Conservation (phyloP, 768 basidiomycete genomes). For the Serendipita vermifera region DNA sequence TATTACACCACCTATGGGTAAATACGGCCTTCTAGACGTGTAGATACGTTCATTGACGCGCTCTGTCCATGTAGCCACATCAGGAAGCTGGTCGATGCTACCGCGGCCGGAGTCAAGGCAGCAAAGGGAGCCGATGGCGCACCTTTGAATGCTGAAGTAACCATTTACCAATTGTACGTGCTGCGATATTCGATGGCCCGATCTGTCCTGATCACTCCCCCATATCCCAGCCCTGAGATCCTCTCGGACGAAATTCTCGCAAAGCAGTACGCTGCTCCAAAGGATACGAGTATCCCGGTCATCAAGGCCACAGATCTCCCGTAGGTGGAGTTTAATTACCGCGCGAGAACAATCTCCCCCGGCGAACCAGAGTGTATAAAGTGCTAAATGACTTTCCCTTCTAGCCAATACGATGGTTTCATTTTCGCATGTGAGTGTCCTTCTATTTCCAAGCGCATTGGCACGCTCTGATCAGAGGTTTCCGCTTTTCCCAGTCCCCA, state of each 20-base stretch:
- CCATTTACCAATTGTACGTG: conserved; percentile 22
- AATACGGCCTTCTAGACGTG: background rate
- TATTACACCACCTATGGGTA: conserved; percentile 13
- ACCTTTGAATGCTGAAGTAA: too few relatives aligned
- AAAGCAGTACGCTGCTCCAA: conserved; percentile 58
- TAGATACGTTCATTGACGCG: background rate
- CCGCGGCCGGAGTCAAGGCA: conserved; percentile 24
- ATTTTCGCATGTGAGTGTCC: conserved; percentile 43
- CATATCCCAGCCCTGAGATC: conserved; percentile 41
- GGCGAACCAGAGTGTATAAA: background rate
- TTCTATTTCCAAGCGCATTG: background rate
- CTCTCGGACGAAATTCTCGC: conserved; percentile 52
- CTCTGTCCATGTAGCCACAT: conserved; percentile 23
- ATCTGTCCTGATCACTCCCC: background rate
- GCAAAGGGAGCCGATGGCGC: conserved; percentile 25
- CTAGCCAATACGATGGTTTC: conserved; percentile 49
- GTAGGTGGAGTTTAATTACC: too few relatives aligned
- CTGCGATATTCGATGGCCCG: background rate
- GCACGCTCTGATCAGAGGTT: background rate
- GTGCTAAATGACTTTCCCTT: background rate
- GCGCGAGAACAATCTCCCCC: too few relatives aligned
- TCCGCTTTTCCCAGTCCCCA: conserved; percentile 35
- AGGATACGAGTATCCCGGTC: conserved; percentile 53
- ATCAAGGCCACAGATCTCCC: conserved; percentile 42
- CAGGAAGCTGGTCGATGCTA: conserved; percentile 20